A percentile compares a stretch with the other conserved stretches of the same genome.
phyloP scores from a whole-genome alignment of 257 asterid species.

The Nicotiana attenuata region DNA sequence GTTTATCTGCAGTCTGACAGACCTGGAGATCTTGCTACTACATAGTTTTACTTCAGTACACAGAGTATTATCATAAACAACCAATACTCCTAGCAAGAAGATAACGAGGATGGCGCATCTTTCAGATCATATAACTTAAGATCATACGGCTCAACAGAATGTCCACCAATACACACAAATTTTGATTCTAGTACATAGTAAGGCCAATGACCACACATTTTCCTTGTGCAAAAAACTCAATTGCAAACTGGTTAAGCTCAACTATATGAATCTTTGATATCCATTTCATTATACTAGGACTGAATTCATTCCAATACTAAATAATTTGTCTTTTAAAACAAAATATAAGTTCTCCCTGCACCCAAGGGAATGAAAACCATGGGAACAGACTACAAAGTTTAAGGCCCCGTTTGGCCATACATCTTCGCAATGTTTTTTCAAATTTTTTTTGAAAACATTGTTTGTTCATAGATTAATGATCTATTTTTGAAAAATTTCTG shows the following conservation, averaged over 20 bases:
- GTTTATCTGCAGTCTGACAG: background rate
- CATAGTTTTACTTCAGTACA: background rate
- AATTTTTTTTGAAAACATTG: too few species aligned
- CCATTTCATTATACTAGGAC: background rate
- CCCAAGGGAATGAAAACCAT: background rate
- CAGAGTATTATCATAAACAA: background rate
- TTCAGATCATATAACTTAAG: background rate
- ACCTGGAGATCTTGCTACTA: background rate
- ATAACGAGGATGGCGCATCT: background rate
- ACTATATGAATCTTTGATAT: background rate
- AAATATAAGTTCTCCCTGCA: background rate
- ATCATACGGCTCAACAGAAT: background rate
- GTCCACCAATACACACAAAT: background rate
- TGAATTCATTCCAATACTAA: background rate
- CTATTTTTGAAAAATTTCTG: too few species aligned
- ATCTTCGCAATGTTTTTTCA: too few species aligned
- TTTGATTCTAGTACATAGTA: background rate
- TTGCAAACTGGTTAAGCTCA: background rate
- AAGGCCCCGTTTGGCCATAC: too few species aligned
- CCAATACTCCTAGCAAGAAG: background rate
- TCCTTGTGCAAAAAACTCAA: background rate
- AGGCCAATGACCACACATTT: background rate
- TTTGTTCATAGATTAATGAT: too few species aligned
- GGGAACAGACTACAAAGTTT: too few species aligned
- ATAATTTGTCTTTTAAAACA: background rate